Base-by-base conservation (phyloP, 78 protist genomes). In the Polysphondylium violaceum region DNA sequence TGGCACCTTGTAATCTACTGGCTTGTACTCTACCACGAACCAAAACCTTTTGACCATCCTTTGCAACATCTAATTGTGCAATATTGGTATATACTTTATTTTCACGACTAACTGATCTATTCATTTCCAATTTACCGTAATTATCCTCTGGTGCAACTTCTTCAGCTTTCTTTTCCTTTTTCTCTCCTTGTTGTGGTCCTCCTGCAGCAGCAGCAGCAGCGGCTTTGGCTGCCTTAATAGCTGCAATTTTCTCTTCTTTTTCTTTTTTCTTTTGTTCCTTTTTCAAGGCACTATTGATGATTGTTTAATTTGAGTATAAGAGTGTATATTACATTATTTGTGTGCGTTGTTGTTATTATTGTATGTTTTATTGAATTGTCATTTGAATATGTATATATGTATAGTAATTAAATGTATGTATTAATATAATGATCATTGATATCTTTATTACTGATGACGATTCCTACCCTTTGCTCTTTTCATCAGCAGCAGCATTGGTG, bases 211-310 rank as follows among this genome's bases (percentile, higher is more conserved):
- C 7, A 23, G 33, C 53, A 1, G 53, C 77, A 16, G 79, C 59
- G 47, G 51, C 53, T 41, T 63, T 89, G 8, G 47, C 74, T 43
- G 94, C 86, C 73, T 79, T 79, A 1, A 58, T 47, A 40, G 76
- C 88, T 27, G 71, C 88, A 17, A 71, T 78, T 53, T 79, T 90
- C n/a, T 44, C 83, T 38, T 74, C 86, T 60, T 87, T 77, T 74
- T 86, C 63, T 64, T 23, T 31, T 51, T 73, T 73, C 55, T 86
- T 86, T 72, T 44, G 44, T 72, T 60, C 76, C 51, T 60, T 72
- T 19, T 87, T 72, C 25, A 68, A 29, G n/a, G 89, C 89, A n/a
- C 89, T 81, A 59, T 17, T 17, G 3, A 51, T 35, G 3, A 21
- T 8, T 40, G 9, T 21, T 3, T 41, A 68, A 61, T 5, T 29